Evolutionary conservation across 768 basidiomycete genomes (phyloP), one percentile per base, ranked within the genome.

Genomic region (Nidula microcarpa): DNA sequence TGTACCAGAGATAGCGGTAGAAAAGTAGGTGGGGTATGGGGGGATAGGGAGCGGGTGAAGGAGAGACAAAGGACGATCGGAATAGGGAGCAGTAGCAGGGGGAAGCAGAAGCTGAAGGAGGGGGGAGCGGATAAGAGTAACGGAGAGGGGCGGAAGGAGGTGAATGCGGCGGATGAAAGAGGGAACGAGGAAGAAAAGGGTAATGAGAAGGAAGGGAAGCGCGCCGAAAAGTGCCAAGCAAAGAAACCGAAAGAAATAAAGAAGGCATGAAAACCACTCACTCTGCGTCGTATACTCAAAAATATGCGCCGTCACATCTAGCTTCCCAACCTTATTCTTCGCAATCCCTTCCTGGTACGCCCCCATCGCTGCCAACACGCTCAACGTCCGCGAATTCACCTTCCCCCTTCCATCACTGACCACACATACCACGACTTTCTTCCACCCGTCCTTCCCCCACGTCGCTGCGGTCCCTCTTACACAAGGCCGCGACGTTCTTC

Each of bases 371-470:
- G 95, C 96, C 54, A 99, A 81, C 34, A 94, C 91, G 57, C 85
- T 88, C 62, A 94, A 67, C 13, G 89, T 91, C 55, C 91, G 72
- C 43, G 87, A 79, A 65, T 94, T 92, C 68, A 96, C 89, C 79
- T 94, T 93, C 57, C 71, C 65, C 33, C 93, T 79, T 0, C 92
- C 94, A 67, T 95, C 92, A 41, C 87, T 89, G 6, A 96, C 93
- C 59, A 95, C 86, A 62, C 91, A 94, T 8, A 96, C 88, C 7
- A 95, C 94, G 34, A 96, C 91, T 78, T 97, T 98, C 77, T 98
- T 95, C 96, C 96, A 98, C 1, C 94, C 94, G 0, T 97, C 94
- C 66, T 89, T 89, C 1, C 94, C 95, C 96, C 96, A 98, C 4
- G 91, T 97, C 77, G 60, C 86, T 89, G 47, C 91, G 75, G 44